These are phyloP conservation scores for Citrus cavaleriei DNA, from an alignment of 345 rosid species.

Conservation along the genomic window DNA sequence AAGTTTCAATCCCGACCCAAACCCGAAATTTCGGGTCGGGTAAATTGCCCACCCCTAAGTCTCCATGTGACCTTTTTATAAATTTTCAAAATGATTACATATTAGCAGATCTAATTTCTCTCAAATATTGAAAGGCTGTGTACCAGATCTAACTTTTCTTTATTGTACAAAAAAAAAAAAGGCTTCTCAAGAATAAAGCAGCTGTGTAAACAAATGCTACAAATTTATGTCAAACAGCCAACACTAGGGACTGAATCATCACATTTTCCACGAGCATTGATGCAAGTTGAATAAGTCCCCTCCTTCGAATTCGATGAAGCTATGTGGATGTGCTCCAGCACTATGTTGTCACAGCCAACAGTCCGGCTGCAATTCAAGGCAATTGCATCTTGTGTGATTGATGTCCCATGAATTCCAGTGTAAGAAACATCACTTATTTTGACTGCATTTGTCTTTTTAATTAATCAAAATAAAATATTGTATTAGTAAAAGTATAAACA, in stretches of 20 bases:
- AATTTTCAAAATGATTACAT: no score
- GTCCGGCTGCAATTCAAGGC: conserved; percentile 7
- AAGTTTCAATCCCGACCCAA: no score
- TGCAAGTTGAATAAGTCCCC: not conserved
- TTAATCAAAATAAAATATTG: not conserved
- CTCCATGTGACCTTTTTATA: no score
- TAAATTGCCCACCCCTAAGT: no score
- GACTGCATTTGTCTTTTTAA: conserved; percentile 8
- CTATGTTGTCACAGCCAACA: conserved; percentile 8
- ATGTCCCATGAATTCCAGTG: conserved; percentile 10
- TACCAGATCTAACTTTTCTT: no score
- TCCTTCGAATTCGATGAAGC: not conserved
- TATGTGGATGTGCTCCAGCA: not conserved
- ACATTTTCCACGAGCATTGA: conserved; percentile 9
- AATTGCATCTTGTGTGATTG: conserved; percentile 1
- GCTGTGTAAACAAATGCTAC: not conserved
- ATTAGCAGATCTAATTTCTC: no score
- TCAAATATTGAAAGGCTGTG: no score
- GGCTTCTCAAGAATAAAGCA: not conserved
- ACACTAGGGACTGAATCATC: not conserved
- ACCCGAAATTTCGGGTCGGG: no score
- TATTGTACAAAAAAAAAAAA: accelerated
- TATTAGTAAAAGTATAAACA: not conserved
- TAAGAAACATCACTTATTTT: conserved; percentile 17
- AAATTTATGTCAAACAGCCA: not conserved